Base-by-base conservation (phyloP, 257 asterid genomes). In the Nicotiana sylvestris region DNA sequence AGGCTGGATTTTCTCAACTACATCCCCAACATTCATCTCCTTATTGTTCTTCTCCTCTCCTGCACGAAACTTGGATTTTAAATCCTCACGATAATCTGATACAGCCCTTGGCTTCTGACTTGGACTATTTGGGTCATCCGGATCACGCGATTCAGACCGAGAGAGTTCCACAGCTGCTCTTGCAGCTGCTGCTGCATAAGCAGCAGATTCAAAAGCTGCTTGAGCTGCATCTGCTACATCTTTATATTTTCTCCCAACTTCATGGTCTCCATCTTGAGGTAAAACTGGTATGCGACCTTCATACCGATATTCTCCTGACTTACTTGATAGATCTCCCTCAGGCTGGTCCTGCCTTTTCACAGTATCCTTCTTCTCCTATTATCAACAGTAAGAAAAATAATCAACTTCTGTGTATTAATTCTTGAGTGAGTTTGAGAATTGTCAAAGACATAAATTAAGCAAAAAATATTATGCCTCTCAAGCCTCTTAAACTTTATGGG, bases 161-260 rank as follows among this genome's bases (percentile, higher is more conserved):
- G 98, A 92, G 53, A 94, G 89, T 55, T 93, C 91, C 72, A 96
- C 96, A 6, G 98, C 98, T 2, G 92, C 97, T 84, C 94, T 89
- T 66, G 99, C 99, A 51, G 98, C 99, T 1, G 84, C 91, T 0
- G 99, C 98, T 0, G 99, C 98, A 82, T 90, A 90, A 79, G 97
- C 97, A 5, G 99, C 99, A 1, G 98, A 93, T 29, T 93, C 92
- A 69, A 96, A 93, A 1, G 99, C 99, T 74, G 93, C 97, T 85
- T 93, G 98, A 0, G 99, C 99, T 61, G 99, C 98, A 67, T 93
- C 93, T 13, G 92, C 99, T 69, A 90, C 98, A 72, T 94, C 96
- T 82, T 82, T 93, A 90, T 94, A 95, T 82, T 88, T 88, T 62
- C 85, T 84, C 86, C 81, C 86, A 83, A 18, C 37, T 46, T 83